phyloP scores from a whole-genome alignment of 495 filamentous ascomycete species.

The Polyplosphaeria fusca region DNA sequence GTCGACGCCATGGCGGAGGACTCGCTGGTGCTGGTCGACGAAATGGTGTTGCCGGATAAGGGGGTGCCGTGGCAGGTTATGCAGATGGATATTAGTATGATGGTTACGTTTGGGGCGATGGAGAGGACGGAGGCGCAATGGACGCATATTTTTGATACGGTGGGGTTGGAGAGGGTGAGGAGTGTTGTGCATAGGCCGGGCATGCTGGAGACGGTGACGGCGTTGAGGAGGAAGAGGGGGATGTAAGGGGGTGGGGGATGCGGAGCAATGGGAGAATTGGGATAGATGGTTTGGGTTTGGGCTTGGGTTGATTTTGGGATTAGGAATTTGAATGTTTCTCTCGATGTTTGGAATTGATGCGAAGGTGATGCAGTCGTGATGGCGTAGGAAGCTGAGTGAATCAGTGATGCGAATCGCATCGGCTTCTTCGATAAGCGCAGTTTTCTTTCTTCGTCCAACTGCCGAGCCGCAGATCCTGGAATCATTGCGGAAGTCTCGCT shows the following conservation, averaged over 20 bases:
- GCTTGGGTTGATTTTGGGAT: not conserved
- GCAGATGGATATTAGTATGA: constrained; percentile 14
- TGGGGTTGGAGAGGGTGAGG: not conserved
- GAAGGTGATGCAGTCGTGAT: too few relatives aligned
- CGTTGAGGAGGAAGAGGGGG: not conserved
- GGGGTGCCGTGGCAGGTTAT: constrained; percentile 3
- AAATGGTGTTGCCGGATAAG: constrained; percentile 44
- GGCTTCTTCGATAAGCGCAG: too few relatives aligned
- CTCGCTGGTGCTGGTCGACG: constrained; percentile 47
- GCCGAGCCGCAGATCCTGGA: too few relatives aligned
- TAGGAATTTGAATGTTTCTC: not conserved
- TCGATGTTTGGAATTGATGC: too few relatives aligned
- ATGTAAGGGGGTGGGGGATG: too few relatives aligned
- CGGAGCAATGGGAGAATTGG: not conserved
- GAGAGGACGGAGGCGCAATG: constrained; percentile 10
- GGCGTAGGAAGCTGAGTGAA: too few relatives aligned
- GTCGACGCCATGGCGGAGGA: constrained; percentile 40
- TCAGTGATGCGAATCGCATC: too few relatives aligned
- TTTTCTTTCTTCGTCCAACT: too few relatives aligned
- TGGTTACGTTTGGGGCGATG: not conserved
- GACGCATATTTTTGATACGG: not conserved
- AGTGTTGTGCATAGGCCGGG: not conserved
- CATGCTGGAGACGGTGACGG: not conserved
- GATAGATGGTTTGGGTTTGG: not conserved
- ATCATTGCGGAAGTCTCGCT: too few relatives aligned